Conservation (phyloP, 2,329 filamentous ascomycete species). For the Ciborinia camelliae region DNA sequence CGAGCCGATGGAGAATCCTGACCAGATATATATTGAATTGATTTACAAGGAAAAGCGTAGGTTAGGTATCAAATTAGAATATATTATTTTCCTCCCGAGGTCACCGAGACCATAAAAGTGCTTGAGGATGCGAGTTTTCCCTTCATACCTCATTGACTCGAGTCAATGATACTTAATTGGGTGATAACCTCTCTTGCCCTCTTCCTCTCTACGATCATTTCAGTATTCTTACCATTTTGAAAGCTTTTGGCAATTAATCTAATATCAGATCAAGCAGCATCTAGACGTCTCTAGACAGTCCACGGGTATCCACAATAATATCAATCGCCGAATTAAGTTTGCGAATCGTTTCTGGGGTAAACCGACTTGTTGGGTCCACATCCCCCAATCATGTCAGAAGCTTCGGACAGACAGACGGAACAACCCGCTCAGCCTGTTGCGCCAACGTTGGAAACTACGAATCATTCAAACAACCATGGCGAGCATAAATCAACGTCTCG, state of each 20-base stretch:
- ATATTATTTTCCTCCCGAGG: not conserved
- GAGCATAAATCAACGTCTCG: conserved; percentile 8
- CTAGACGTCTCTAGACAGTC: not conserved
- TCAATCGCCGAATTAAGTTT: conserved; percentile 6
- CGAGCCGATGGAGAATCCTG: not conserved
- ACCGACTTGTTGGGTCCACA: not conserved
- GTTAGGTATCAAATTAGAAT: not conserved
- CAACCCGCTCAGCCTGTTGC: conserved; percentile 15
- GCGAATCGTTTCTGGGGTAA: conserved; percentile 6
- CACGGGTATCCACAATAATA: not conserved
- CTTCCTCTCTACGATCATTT: not conserved
- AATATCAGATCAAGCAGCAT: not conserved
- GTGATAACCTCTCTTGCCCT: not conserved
- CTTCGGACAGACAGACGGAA: conserved; percentile 15
- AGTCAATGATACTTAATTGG: not conserved
- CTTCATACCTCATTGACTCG: not conserved
- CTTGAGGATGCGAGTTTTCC: not conserved
- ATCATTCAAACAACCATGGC: not conserved
- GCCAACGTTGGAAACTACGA: conserved; percentile 1
- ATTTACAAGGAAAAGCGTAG: not conserved
- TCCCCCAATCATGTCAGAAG: conserved; percentile 24
- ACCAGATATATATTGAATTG: not conserved
- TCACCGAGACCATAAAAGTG: not conserved
- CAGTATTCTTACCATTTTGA: not conserved
- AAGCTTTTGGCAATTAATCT: not conserved